These are phyloP conservation scores for Euphorbia schlechtendalii DNA, from an alignment of 441 rosid genomes.

Conservation along the genomic window DNA sequence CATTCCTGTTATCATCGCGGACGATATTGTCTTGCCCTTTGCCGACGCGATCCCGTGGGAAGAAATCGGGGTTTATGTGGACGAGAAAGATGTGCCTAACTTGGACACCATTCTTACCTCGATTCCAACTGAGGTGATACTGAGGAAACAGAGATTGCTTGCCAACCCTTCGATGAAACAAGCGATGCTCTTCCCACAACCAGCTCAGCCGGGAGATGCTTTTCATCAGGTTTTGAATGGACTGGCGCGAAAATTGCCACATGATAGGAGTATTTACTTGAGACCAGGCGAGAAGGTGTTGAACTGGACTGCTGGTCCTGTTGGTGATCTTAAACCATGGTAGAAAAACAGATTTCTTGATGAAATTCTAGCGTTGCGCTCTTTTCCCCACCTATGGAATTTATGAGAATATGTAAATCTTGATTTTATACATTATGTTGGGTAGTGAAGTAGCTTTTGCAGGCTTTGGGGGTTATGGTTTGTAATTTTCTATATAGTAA, in stretches of 20 bases:
- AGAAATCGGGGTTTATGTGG: conserved; percentile 82
- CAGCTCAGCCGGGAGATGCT: conserved; percentile 82
- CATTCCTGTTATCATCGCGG: conserved; percentile 90
- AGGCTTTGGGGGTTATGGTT: conserved; percentile 11
- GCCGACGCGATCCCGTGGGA: conserved; percentile 99
- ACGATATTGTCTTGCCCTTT: conserved; percentile 88
- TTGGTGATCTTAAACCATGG: conserved; percentile 85
- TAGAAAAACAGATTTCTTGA: conserved; percentile 20
- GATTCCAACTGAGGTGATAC: conserved; percentile 63
- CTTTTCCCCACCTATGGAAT: background rate
- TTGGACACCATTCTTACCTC: conserved; percentile 79
- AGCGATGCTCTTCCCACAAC: conserved; percentile 93
- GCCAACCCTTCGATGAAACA: conserved; percentile 92
- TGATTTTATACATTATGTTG: conserved; percentile 14
- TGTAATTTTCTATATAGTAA: no score
- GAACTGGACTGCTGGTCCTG: conserved; percentile 90
- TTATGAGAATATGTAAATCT: conserved; percentile 21
- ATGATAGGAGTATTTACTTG: conserved; percentile 43
- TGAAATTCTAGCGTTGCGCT: conserved; percentile 10
- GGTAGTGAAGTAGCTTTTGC: conserved; percentile 2
- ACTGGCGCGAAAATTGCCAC: conserved; percentile 77
- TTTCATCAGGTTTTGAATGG: conserved; percentile 92
- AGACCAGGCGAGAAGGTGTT: conserved; percentile 50
- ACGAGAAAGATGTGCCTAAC: conserved; percentile 76
- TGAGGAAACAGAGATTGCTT: conserved; percentile 82